Evolutionary conservation across 495 filamentous ascomycete genomes (phyloP).

Genomic region (Aspergillus heteromorphus): DNA sequence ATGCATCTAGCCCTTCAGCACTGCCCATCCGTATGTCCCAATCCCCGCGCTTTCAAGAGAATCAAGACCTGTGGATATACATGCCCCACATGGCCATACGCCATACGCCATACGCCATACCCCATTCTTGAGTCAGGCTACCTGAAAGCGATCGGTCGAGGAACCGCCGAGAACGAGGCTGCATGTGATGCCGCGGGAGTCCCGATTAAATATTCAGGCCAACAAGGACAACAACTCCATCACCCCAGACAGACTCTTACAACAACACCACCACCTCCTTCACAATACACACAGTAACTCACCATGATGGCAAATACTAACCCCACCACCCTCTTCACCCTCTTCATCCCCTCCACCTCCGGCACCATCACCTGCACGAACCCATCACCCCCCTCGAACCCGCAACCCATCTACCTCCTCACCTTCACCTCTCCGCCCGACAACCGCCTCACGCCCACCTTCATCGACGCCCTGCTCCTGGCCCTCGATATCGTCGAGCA

Average conservation of each 20-base stretch:
- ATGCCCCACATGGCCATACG: too few relatives aligned
- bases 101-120: too few relatives aligned
- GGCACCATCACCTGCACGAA: constrained; percentile 54
- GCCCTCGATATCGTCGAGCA: constrained; percentile 71
- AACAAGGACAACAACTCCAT: background rate
- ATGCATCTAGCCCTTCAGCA: too few relatives aligned
- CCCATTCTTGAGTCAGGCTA: too few relatives aligned
- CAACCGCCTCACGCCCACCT: constrained; percentile 65
- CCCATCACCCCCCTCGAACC: constrained; percentile 34
- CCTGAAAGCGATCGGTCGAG: too few relatives aligned
- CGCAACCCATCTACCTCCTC: constrained; percentile 59
- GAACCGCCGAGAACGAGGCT: background rate
- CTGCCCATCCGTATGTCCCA: too few relatives aligned
- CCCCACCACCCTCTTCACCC: constrained; percentile 37
- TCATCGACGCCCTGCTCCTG: constrained; percentile 59
- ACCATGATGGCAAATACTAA: constrained; percentile 3
- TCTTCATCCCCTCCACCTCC: constrained; percentile 40
- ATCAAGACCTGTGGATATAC: too few relatives aligned
- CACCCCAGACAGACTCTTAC: background rate
- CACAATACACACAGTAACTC: too few relatives aligned
- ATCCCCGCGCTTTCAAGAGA: too few relatives aligned
- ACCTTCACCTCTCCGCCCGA: constrained; percentile 66
- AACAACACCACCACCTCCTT: background rate
- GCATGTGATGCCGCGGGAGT: background rate
- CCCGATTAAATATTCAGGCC: too few relatives aligned